phyloP scores from a whole-genome alignment of 441 rosid species.

The Geranium incanum region DNA sequence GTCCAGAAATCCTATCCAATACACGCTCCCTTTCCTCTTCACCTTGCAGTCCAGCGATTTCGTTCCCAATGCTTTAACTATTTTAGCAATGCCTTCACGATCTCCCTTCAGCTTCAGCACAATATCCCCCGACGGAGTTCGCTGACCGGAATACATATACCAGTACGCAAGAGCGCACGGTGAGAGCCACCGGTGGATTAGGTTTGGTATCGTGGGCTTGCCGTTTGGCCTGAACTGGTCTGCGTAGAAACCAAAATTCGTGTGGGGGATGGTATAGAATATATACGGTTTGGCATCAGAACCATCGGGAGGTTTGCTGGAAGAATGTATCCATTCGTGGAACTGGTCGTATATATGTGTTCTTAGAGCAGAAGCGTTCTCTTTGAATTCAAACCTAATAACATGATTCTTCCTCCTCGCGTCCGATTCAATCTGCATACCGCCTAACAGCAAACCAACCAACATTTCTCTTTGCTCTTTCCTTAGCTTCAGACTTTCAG shows the following conservation, averaged over 20 bases:
- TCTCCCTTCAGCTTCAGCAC: constrained; percentile 65
- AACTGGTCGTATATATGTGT: constrained; percentile 53
- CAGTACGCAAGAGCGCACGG: constrained; percentile 70
- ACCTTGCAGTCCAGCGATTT: constrained; percentile 58
- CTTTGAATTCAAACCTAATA: constrained; percentile 57
- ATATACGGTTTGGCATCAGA: constrained; percentile 33
- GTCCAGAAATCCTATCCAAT: constrained; percentile 78
- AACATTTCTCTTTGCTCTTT: constrained; percentile 71
- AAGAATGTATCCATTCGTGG: constrained; percentile 70
- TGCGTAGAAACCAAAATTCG: constrained; percentile 63
- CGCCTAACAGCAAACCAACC: constrained; percentile 82
- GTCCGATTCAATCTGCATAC: constrained; percentile 59
- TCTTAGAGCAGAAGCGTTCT: constrained; percentile 41
- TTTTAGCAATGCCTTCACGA: constrained; percentile 42
- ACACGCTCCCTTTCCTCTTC: constrained; percentile 63
- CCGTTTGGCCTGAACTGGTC: constrained; percentile 70
- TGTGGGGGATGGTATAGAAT: constrained; percentile 48
- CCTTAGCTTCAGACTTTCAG: constrained; percentile 54
- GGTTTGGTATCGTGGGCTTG: constrained; percentile 56
- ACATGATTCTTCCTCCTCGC: constrained; percentile 47
- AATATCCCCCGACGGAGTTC: constrained; percentile 52
- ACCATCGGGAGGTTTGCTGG: constrained; percentile 28
- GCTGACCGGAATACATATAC: constrained; percentile 73
- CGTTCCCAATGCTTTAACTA: constrained; percentile 47
- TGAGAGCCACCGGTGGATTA: constrained; percentile 79